Percentiles rank a stretch among this genome's conserved stretches.
These are phyloP conservation scores for Alternaria dauci DNA, from an alignment of 2,329 filamentous ascomycete genomes.

Conservation along the genomic window DNA sequence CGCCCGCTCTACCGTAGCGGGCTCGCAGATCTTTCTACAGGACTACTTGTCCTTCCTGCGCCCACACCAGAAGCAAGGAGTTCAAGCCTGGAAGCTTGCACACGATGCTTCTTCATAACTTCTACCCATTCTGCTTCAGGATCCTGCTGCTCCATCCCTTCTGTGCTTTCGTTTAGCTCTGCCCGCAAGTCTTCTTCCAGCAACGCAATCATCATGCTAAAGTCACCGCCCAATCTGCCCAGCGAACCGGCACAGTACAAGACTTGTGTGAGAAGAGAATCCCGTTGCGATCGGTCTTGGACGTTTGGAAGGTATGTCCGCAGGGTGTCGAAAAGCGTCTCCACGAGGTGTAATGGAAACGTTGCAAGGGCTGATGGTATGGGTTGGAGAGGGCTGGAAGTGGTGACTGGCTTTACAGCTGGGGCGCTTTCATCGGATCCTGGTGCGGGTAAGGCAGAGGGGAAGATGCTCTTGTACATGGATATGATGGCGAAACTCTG, in stretches of 20 bases:
- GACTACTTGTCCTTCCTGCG: slow-evolving; percentile 36
- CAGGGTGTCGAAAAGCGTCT: slow-evolving; percentile 80
- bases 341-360: slow-evolving; percentile 83
- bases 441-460: slow-evolving; percentile 61
- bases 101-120: slow-evolving; percentile 84
- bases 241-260: slow-evolving; percentile 92
- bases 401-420: slow-evolving; percentile 30
- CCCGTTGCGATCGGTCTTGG: slow-evolving; percentile 78
- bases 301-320: slow-evolving; percentile 81
- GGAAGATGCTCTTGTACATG: slow-evolving; percentile 91
- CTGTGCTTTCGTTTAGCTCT: slow-evolving; percentile 50
- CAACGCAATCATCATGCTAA: slow-evolving; percentile 82
- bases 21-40: slow-evolving; percentile 14
- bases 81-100: slow-evolving; percentile 81
- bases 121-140: slow-evolving; percentile 78
- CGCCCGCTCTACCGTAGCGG: slow-evolving; percentile 1
- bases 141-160: slow-evolving; percentile 48
- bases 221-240: slow-evolving; percentile 89
- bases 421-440: slow-evolving; percentile 39
- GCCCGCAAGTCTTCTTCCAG: slow-evolving; percentile 56
- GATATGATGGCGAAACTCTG: slow-evolving; percentile 96
- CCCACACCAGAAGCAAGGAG: slow-evolving; percentile 56
- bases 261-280: slow-evolving; percentile 90
- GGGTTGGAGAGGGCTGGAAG: slow-evolving; percentile 55
- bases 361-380: slow-evolving; percentile 81